Evolutionary conservation across 768 basidiomycete genomes (phyloP).

Genomic region (Termitomyces sp.): DNA sequence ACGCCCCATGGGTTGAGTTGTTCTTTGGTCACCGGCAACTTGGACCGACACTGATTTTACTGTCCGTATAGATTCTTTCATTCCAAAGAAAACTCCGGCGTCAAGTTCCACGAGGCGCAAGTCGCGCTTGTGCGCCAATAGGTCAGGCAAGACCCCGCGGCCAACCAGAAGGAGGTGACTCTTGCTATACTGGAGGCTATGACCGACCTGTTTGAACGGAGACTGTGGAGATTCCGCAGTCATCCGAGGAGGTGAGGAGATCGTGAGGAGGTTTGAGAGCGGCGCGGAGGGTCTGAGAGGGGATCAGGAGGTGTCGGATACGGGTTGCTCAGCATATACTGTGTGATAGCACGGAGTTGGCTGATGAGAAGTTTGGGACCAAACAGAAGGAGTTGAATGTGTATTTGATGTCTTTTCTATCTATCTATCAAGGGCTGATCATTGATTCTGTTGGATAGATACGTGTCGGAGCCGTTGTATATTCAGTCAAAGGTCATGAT

Average conservation of each 20-base stretch:
- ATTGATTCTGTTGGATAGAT: constrained; percentile 38
- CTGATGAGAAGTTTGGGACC: constrained; percentile 76
- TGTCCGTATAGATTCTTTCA: constrained; percentile 28
- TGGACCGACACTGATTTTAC: neutral
- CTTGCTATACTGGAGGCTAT: constrained; percentile 52
- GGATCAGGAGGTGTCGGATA: constrained; percentile 65
- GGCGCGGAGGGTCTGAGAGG: constrained; percentile 51
- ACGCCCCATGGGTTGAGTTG: constrained; percentile 59
- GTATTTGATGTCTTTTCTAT: constrained; percentile 36
- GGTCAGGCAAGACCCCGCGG: constrained; percentile 46
- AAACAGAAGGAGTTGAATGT: constrained; percentile 78
- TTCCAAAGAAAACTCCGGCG: constrained; percentile 56
- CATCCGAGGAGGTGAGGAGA: constrained; percentile 47
- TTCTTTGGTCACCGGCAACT: neutral
- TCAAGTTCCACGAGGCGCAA: constrained; percentile 82
- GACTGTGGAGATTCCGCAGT: constrained; percentile 62
- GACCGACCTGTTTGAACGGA: constrained; percentile 41
- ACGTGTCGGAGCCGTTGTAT: constrained; percentile 75
- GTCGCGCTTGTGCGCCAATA: constrained; percentile 77
- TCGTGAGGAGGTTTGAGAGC: constrained; percentile 50
- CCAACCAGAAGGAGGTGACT: constrained; percentile 45
- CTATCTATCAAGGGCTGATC: constrained; percentile 7
- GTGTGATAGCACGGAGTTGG: constrained; percentile 50
- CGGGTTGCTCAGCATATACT: constrained; percentile 80
- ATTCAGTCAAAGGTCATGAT: constrained; percentile 93